phyloP scores from a whole-genome alignment of 1,139 yeast species.

The Suhomyces bolitotheri region DNA sequence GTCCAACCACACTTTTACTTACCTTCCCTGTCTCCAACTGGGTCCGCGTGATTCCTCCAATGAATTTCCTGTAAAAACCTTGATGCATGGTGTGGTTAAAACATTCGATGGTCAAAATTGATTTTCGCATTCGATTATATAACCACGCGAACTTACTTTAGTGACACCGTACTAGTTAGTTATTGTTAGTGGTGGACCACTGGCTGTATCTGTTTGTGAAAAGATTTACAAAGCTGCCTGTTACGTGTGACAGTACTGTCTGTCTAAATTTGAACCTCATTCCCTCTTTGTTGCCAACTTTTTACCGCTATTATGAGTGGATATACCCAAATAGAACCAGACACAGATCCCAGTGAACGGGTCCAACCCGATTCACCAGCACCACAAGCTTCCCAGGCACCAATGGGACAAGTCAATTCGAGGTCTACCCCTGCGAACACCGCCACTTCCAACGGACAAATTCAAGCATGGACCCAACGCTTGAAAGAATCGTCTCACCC shows the following conservation, averaged over 20 bases:
- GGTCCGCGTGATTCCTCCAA: slow-evolving; percentile 50
- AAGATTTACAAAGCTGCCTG: too few relatives aligned
- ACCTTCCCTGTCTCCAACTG: slow-evolving; percentile 71
- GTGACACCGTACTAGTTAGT: too few relatives aligned
- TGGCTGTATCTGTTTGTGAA: too few relatives aligned
- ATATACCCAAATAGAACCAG: slow-evolving; percentile 15
- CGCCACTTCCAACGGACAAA: background rate
- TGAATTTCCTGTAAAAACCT: slow-evolving; percentile 29
- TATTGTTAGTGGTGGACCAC: too few relatives aligned
- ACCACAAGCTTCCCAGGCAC: slow-evolving; percentile 15
- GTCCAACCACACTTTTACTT: too few relatives aligned
- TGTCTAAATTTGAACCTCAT: too few relatives aligned
- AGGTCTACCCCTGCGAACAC: background rate
- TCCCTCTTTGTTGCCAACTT: too few relatives aligned
- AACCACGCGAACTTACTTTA: too few relatives aligned
- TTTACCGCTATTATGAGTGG: slow-evolving; percentile 14
- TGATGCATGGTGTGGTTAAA: slow-evolving; percentile 12
- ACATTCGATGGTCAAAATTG: background rate
- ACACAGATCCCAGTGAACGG: slow-evolving; percentile 5
- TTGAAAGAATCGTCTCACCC: slow-evolving; percentile 72
- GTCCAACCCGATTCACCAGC: slow-evolving; percentile 25
- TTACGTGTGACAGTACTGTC: too few relatives aligned
- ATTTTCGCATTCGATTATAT: too few relatives aligned
- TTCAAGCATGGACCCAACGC: slow-evolving; percentile 12
- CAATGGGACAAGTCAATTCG: slow-evolving; percentile 1